phyloP scores from a whole-genome alignment of 495 filamentous ascomycete species.

The Xylaria longipes region DNA sequence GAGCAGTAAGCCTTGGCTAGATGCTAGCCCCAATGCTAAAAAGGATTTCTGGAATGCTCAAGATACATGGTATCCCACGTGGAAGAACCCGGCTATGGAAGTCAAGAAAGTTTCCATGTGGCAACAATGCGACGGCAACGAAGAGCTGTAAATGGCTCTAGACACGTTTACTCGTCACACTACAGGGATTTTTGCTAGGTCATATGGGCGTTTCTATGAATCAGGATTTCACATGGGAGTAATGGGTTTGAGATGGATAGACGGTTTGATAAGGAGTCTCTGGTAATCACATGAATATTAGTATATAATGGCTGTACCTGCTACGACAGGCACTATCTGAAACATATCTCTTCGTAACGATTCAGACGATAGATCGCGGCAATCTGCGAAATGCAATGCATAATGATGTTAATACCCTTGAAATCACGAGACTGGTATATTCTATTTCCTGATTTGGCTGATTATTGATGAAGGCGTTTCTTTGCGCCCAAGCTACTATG shows the following conservation, averaged over 20 bases:
- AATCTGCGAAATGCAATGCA: not conserved
- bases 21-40: conserved; percentile 65
- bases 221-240: conserved; percentile 17
- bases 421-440: not conserved
- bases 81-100: conserved; percentile 72
- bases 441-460: not conserved
- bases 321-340: not conserved
- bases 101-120: conserved; percentile 79
- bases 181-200: not conserved
- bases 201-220: conserved; percentile 21
- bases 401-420: conserved; percentile 18
- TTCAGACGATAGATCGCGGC: not conserved
- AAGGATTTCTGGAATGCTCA: conserved; percentile 76
- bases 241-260: conserved; percentile 19
- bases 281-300: conserved; percentile 16
- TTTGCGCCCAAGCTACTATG: not conserved
- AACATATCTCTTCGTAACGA: not conserved
- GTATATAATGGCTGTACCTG: conserved; percentile 17
- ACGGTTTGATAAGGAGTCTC: conserved; percentile 11
- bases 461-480: not conserved
- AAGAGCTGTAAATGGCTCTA: conserved; percentile 44
- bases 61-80: conserved; percentile 75
- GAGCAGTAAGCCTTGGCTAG: conserved; percentile 80
- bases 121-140: conserved; percentile 71
- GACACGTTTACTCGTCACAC: not conserved